Percentiles rank a stretch among this genome's conserved stretches.
Evolutionary conservation across 192 early-diverging fungal species (phyloP).

Genomic region (Nowakowskiella sp.): DNA sequence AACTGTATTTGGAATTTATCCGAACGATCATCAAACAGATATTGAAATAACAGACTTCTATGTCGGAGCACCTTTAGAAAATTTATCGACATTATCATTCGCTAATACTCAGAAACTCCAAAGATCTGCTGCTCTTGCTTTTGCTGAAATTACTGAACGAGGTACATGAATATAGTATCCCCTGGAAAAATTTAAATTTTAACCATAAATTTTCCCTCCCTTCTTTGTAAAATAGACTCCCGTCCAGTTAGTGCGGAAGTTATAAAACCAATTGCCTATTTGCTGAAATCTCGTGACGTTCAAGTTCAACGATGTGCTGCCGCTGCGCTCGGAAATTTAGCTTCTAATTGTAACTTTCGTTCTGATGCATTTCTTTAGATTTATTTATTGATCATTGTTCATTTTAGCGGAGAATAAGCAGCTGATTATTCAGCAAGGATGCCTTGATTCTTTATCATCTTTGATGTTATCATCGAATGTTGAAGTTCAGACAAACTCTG

Average conservation of each 20-base stretch:
- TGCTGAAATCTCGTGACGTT: slow-evolving; percentile 73
- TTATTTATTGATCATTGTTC: slow-evolving; percentile 1
- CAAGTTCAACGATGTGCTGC: slow-evolving; percentile 80
- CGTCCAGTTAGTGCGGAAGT: slow-evolving; percentile 66
- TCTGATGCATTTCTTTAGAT: background rate
- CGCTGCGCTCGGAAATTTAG: slow-evolving; percentile 85
- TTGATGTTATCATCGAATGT: slow-evolving; percentile 79
- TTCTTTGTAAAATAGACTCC: slow-evolving; percentile 3
- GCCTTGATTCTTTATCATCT: slow-evolving; percentile 73
- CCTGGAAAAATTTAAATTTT: background rate
- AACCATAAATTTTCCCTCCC: background rate
- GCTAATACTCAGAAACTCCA: slow-evolving; percentile 78
- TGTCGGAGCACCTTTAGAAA: slow-evolving; percentile 70
- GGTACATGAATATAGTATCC: slow-evolving; percentile 28
- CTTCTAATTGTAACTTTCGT: slow-evolving; percentile 55
- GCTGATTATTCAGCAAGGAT: slow-evolving; percentile 75
- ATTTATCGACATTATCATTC: slow-evolving; percentile 72
- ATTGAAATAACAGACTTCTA: too few species aligned
- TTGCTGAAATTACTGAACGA: slow-evolving; percentile 85
- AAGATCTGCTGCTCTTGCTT: slow-evolving; percentile 77
- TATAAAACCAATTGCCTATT: slow-evolving; percentile 70
- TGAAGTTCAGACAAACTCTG: slow-evolving; percentile 90
- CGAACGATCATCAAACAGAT: too few species aligned
- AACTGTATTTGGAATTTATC: too few species aligned
- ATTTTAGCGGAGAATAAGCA: slow-evolving; percentile 71